Percentiles rank a stretch among this genome's conserved stretches.
phyloP scores from a whole-genome alignment of 2,329 filamentous ascomycete genomes.

The Alternaria sp. region DNA sequence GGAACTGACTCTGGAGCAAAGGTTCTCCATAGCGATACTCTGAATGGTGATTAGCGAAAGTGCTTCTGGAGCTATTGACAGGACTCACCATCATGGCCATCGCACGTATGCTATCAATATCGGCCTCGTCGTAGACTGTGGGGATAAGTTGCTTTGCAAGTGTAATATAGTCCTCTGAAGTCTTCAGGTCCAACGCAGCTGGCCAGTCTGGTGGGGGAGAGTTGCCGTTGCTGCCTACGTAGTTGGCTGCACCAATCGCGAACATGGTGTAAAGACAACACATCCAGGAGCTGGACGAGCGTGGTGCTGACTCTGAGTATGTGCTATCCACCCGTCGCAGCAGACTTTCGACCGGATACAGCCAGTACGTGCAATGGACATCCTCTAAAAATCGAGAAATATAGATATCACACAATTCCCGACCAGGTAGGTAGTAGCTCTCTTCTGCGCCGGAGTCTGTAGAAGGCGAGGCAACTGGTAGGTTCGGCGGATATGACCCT shows the following conservation, averaged over 20 bases:
- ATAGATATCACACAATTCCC: constrained; percentile 42
- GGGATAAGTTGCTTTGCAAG: constrained; percentile 47
- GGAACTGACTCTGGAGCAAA: constrained; percentile 46
- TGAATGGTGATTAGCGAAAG: constrained; percentile 23
- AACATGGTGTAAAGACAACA: constrained; percentile 50
- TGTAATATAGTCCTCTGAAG: constrained; percentile 44
- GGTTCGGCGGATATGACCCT: constrained; percentile 43
- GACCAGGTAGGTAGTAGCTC: constrained; percentile 41
- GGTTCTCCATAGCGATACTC: constrained; percentile 48
- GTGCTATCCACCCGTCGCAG: constrained; percentile 46
- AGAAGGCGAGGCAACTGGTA: constrained; percentile 31
- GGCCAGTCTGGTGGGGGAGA: constrained; percentile 32
- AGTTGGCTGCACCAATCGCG: constrained; percentile 43
- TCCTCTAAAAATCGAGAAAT: constrained; percentile 47
- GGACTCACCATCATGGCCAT: constrained; percentile 45
- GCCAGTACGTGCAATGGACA: constrained; percentile 50
- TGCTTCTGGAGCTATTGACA: neutral
- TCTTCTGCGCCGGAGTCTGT: constrained; percentile 30
- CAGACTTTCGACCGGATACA: constrained; percentile 47
- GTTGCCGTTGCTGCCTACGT: constrained; percentile 30
- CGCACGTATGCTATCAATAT: constrained; percentile 50
- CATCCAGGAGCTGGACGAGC: constrained; percentile 46
- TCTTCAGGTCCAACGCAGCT: constrained; percentile 34
- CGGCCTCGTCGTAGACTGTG: constrained; percentile 47
- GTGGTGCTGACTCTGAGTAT: constrained; percentile 32